Evolutionary conservation across 192 early-diverging fungal species (phyloP), one percentile per base, ranked within the genome.

Genomic region (Jimgerdemannia lactiflua): DNA sequence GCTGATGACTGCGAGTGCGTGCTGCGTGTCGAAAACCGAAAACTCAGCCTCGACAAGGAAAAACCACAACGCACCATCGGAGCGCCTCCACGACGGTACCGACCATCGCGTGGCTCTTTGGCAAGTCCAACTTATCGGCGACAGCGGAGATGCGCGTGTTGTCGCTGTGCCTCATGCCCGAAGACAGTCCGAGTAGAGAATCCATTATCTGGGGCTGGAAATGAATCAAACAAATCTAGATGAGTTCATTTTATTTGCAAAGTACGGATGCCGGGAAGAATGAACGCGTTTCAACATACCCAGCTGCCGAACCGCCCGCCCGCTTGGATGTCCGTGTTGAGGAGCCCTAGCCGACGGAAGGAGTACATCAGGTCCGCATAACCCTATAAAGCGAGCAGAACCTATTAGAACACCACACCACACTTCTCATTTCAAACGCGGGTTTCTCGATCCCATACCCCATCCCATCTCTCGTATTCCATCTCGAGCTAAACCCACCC

Each of bases 321-420:
- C 14, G 49, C 49, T 10, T 14, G 78, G 41, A 19, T 74, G 54
- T 87, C 80, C 10, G 87, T 86, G 63, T 88, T 87, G 63, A 98
- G 85, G 29, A 97, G 86, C 3, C 96, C 96, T 43, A 98, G 84
- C 63, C 85, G 83, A n/a, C 87, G 80, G 75, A 97, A 88, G 4
- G 88, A 87, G 75, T 92, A 87, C 82, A 98, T 94, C 54, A 99
- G 82, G 73, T 96, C 95, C 3, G 93, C 89, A 80, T 94, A 99
- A 0, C 97, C 97, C 82, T 89, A 65, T 65, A 9, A 0, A 54
- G 3, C 40, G 4, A 69, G 41, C 17, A 20, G 20, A 39, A 6
- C 18, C 65, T 43, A 69, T 19, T 76, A 72, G 20, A 42, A 43
- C 14, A 71, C 3, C 14, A 19, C 40, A n/a, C 49, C 29, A 43